Conservation (phyloP, 805 yeast genomes). For the Peterozyma toletana region DNA sequence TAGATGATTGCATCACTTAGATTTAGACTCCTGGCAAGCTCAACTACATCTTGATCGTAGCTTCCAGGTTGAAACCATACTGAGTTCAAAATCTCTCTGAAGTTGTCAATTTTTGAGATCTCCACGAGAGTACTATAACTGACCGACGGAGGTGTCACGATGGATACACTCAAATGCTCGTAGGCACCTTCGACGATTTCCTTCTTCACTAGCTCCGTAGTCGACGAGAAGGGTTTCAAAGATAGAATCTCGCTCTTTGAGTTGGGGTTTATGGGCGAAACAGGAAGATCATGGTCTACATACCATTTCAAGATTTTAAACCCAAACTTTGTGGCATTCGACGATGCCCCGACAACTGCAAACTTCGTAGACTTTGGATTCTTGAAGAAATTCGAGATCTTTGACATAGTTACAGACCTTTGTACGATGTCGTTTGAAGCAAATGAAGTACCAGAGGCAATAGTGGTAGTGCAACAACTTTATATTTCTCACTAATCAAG, state of each 20-base stretch:
- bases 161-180: conserved; percentile 52
- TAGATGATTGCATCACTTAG: conserved; percentile 26
- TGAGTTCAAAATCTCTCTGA: conserved; percentile 33
- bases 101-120: conserved; percentile 28
- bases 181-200: conserved; percentile 10
- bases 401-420: conserved; percentile 12
- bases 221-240: conserved; percentile 8
- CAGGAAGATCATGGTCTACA: conserved; percentile 44
- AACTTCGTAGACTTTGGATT: conserved; percentile 23
- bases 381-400: conserved; percentile 2
- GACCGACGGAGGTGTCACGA: conserved; percentile 69
- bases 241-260: conserved; percentile 29
- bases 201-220: conserved; percentile 5
- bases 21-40: conserved; percentile 24
- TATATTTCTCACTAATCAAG: too few species aligned
- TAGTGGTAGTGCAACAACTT: too few species aligned
- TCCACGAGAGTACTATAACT: conserved; percentile 29
- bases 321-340: conserved; percentile 60
- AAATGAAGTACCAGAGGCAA: too few species aligned
- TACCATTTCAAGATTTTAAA: conserved; percentile 68
- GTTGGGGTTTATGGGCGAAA: conserved; percentile 59
- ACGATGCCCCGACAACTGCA: conserved; percentile 69
- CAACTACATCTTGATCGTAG: conserved; percentile 44
- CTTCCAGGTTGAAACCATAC: conserved; percentile 87
- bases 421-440: too few species aligned